Evolutionary conservation across 768 basidiomycete genomes (phyloP).

Genomic region (Boletus reticuloceps): DNA sequence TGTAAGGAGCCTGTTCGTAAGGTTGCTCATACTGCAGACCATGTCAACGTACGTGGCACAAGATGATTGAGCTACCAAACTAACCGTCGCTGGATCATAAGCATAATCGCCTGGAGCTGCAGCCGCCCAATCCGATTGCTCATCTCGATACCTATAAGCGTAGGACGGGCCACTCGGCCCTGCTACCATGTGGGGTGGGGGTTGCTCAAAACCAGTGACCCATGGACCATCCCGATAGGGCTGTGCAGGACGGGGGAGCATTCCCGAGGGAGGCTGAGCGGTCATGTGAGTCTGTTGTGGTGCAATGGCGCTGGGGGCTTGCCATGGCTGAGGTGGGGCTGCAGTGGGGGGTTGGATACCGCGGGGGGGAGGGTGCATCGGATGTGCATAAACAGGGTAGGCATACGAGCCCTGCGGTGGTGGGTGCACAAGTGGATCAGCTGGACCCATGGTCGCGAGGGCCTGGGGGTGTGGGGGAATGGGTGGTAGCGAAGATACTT

Average conservation of each 20-base stretch:
- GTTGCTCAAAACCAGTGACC: constrained; percentile 53
- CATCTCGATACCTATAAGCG: constrained; percentile 63
- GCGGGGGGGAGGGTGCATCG: constrained; percentile 36
- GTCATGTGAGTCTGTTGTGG: constrained; percentile 65
- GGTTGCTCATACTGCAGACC: constrained; percentile 50
- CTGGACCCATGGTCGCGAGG: constrained; percentile 27
- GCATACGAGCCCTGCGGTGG: constrained; percentile 27
- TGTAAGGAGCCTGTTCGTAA: constrained; percentile 58
- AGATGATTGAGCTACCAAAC: constrained; percentile 14
- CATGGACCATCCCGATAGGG: constrained; percentile 53
- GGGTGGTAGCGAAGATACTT: constrained; percentile 24
- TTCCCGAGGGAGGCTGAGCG: constrained; percentile 42
- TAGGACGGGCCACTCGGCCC: constrained; percentile 45
- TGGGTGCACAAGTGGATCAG: constrained; percentile 29
- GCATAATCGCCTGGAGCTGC: constrained; percentile 44
- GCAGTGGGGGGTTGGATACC: constrained; percentile 46
- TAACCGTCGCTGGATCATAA: constrained; percentile 53
- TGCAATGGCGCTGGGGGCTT: constrained; percentile 55
- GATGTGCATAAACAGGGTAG: constrained; percentile 40
- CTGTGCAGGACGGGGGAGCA: constrained; percentile 44
- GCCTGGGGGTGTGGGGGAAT: constrained; percentile 28
- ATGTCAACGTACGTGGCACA: constrained; percentile 6
- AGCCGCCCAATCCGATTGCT: constrained; percentile 47
- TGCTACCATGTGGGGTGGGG: constrained; percentile 47
- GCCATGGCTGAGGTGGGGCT: constrained; percentile 63